These are phyloP conservation scores for Auriscalpium microsporum DNA, from an alignment of 768 basidiomycete genomes.

Conservation along the genomic window DNA sequence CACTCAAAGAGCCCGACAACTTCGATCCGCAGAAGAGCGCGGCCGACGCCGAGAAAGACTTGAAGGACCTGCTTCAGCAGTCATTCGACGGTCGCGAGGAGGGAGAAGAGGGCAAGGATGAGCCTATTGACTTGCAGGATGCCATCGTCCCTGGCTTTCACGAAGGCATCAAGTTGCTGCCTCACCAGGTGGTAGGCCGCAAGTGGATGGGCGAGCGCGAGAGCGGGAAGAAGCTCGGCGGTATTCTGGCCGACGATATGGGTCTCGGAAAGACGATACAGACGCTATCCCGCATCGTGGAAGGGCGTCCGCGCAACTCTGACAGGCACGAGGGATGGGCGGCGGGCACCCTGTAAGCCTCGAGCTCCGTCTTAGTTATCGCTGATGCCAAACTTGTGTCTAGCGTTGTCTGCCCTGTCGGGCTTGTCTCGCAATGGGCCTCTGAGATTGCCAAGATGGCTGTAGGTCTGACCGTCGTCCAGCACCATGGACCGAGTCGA, in stretches of 20 bases:
- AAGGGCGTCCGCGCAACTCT: slow-evolving; percentile 60
- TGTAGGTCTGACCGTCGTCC: slow-evolving; percentile 54
- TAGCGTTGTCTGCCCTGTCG: slow-evolving; percentile 83
- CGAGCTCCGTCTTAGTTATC: not conserved
- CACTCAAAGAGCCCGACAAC: slow-evolving; percentile 23
- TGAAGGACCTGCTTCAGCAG: slow-evolving; percentile 69
- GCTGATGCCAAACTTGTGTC: not conserved
- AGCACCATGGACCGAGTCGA: slow-evolving; percentile 76
- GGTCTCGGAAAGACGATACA: slow-evolving; percentile 91
- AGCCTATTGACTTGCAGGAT: slow-evolving; percentile 51
- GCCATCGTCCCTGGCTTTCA: slow-evolving; percentile 72
- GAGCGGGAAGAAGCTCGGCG: slow-evolving; percentile 67
- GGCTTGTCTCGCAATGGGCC: slow-evolving; percentile 88
- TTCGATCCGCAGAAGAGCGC: slow-evolving; percentile 30
- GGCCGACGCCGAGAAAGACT: slow-evolving; percentile 65
- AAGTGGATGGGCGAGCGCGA: slow-evolving; percentile 87
- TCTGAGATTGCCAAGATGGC: slow-evolving; percentile 73
- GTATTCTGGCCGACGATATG: slow-evolving; percentile 90
- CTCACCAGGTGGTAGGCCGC: slow-evolving; percentile 83
- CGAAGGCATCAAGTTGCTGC: slow-evolving; percentile 60
- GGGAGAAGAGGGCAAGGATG: slow-evolving; percentile 33
- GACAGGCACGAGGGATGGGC: slow-evolving; percentile 70
- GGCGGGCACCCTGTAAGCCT: slow-evolving; percentile 57
- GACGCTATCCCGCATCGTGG: slow-evolving; percentile 78
- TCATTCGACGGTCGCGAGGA: slow-evolving; percentile 47